Evolutionary conservation across 805 yeast species (phyloP), one percentile per base, ranked within the genome.

Genomic region (Wickerhamiella occidentalis): DNA sequence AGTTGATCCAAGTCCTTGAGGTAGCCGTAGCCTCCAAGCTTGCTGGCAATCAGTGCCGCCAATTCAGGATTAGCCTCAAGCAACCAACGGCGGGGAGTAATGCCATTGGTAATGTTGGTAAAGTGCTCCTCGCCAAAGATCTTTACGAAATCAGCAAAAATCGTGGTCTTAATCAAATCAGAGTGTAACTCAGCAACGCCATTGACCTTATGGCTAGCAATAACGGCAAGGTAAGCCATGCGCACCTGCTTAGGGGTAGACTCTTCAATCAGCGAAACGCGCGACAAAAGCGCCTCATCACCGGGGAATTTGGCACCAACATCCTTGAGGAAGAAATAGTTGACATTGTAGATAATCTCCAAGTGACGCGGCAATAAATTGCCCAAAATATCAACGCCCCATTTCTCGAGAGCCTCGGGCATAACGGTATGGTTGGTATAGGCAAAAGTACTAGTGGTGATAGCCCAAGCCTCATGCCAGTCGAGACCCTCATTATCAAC

Each of bases 141-240:
- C 54, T 74, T 75, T 50, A 87, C 96, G 63, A 87, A 87, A 67
- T 88, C 96, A 64, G 80, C 80, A 69, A 87, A 87, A 57, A 87
- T 84, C 3, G 95, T 85, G 28, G 92, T 84, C 65, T 77, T 82
- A 65, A 87, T 83, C 64, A 87, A 75, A 64, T 87, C 95, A 25
- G 95, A 85, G 68, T 87, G 96, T 60, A 87, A 71, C 66, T 87
- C 96, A 15, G 96, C 96, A 52, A 87, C 96, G 67, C 96, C 96
- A 62, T 87, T 87, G 49, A 87, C 95, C 64, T 78, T 83, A 66
- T 88, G 95, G 8, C 95, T 83, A 15, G 96, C 96, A 60, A 87
- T 76, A 57, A 87, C 80, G 19, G 96, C 96, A 62, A 87, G 74
- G 62, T 72, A 78, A 2, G 96, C 96, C 96, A 87, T 87, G 65